phyloP scores from a whole-genome alignment of 352 stramenopile species.

The Blastocystis sp. region DNA sequence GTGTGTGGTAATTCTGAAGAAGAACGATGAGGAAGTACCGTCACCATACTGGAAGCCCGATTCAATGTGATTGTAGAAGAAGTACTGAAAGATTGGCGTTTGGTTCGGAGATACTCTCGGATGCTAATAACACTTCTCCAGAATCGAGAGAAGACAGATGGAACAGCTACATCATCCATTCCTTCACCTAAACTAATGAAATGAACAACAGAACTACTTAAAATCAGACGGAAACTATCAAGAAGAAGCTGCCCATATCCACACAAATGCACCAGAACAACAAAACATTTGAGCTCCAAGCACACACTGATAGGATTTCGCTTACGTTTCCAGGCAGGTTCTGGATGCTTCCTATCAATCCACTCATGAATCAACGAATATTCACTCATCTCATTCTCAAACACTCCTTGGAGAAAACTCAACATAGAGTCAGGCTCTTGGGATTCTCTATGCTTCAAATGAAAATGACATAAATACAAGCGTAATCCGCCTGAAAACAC shows the following conservation, averaged over 20 bases:
- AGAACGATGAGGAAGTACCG: neutral
- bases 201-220: neutral
- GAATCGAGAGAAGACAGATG: neutral
- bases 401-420: neutral
- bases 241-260: neutral
- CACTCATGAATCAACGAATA: constrained; percentile 1
- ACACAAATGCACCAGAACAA: neutral
- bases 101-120: constrained; percentile 7
- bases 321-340: constrained; percentile 6
- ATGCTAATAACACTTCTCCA: constrained; percentile 1
- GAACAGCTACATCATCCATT: neutral
- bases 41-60: neutral
- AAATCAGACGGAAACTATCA: neutral
- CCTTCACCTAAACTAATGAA: neutral
- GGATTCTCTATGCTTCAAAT: neutral
- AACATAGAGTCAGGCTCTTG: neutral
- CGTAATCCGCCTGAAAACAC: neutral
- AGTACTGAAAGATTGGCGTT: neutral
- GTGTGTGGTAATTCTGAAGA: neutral
- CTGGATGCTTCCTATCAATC: neutral
- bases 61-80: neutral
- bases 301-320: neutral
- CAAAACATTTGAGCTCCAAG: constrained; percentile 12
- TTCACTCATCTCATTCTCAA: constrained; percentile 30
- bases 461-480: neutral